These are phyloP conservation scores for Fraxinus latifolia DNA, from an alignment of 305 asterid genomes.

Conservation along the genomic window DNA sequence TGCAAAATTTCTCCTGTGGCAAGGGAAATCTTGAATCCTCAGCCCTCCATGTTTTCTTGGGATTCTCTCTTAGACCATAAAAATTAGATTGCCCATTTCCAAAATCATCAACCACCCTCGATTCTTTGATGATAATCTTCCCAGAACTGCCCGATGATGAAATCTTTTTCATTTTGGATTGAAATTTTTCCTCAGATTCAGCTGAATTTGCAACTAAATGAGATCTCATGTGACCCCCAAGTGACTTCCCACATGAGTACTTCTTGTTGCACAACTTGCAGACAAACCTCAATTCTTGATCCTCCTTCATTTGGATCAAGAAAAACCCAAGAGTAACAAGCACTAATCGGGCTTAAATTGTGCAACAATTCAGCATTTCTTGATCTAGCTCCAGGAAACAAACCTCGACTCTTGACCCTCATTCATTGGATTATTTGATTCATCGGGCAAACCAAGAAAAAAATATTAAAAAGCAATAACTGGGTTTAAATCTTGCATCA, in stretches of 20 bases:
- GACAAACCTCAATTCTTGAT: constrained; percentile 53
- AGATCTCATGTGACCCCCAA: constrained; percentile 1
- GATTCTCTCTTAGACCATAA: constrained; percentile 68
- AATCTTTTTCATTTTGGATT: constrained; percentile 33
- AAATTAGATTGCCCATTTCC: constrained; percentile 37
- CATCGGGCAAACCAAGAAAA: not conserved
- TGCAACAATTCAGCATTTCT: not conserved
- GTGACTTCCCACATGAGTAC: constrained; percentile 81
- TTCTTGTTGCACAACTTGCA: constrained; percentile 63
- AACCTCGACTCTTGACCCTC: not conserved
- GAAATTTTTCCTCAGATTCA: constrained; percentile 45
- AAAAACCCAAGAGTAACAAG: not conserved
- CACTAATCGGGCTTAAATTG: not conserved
- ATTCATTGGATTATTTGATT: not conserved
- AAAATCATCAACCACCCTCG: constrained; percentile 22
- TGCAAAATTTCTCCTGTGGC: constrained; percentile 46
- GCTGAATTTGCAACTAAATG: constrained; percentile 38
- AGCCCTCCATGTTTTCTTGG: constrained; percentile 60
- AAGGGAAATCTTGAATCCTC: constrained; percentile 32
- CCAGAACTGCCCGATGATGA: constrained; percentile 24
- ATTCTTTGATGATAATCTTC: constrained; percentile 16
- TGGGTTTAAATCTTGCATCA: constrained; percentile 19
- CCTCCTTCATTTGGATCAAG: constrained; percentile 32
- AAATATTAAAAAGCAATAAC: constrained; percentile 10
- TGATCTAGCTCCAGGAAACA: not conserved